These are phyloP conservation scores for Pseudogymnoascus verrucosus DNA, from an alignment of 2,329 filamentous ascomycete genomes.

Conservation along the genomic window DNA sequence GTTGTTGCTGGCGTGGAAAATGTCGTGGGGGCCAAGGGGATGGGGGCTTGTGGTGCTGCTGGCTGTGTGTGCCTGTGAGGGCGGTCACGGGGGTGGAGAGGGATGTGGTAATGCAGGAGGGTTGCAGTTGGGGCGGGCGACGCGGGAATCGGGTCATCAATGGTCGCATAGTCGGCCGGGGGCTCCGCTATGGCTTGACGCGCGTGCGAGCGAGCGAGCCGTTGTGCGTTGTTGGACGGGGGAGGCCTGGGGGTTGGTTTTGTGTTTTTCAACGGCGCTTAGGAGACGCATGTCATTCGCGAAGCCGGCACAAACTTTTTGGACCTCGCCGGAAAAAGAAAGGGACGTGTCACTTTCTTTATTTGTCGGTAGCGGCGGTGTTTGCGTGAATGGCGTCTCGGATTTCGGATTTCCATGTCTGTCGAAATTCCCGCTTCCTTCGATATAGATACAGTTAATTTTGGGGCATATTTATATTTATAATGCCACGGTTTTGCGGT, in stretches of 20 bases:
- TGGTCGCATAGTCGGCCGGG: background rate
- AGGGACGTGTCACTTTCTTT: background rate
- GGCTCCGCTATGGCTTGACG: conserved; percentile 1
- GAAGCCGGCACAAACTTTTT: background rate
- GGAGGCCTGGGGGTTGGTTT: background rate
- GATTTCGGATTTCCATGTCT: background rate
- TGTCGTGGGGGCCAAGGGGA: background rate
- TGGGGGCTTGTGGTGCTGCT: background rate
- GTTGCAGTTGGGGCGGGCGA: background rate
- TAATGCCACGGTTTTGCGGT: background rate
- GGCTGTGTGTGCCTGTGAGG: background rate
- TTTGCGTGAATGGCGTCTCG: background rate
- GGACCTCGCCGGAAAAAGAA: background rate
- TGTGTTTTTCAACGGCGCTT: conserved; percentile 1
- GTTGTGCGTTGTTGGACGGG: background rate
- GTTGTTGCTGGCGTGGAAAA: background rate
- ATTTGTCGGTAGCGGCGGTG: background rate
- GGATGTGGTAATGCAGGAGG: background rate
- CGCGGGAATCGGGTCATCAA: background rate
- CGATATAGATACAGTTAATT: background rate
- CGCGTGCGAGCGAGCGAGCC: background rate
- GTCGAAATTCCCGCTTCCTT: background rate
- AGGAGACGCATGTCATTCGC: background rate
- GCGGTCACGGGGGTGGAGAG: background rate
- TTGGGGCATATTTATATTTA: background rate